Evolutionary conservation across 768 basidiomycete species (phyloP), one percentile per base, ranked within the genome.

Genomic region (Leccinum olivaceopallidum): DNA sequence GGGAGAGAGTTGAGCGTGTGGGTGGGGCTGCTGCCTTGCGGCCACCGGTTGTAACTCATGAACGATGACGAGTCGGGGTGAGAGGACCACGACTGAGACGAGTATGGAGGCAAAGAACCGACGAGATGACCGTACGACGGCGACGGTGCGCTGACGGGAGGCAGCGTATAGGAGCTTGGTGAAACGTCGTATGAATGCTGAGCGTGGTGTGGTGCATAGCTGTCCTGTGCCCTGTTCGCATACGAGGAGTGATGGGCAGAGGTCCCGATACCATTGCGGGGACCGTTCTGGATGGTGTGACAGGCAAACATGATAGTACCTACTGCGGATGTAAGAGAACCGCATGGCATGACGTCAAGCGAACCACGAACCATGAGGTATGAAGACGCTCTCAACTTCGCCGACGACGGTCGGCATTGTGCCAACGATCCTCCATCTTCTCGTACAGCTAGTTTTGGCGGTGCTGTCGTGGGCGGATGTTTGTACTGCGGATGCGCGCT

Each of bases 401-500:
- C 81, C 82, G 54, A 78, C 79, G 60, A 82, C 80, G 39, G 82
- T 81, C 69, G 81, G 78, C 81, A 89, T 83, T 66, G 77, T 77
- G 71, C 88, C 88, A 59, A 81, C 79, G 49, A 89, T 86, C 73
- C 88, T 88, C 80, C 88, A 94, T 69, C 92, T 81, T 73, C 91
- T 83, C 63, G 91, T 93, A 69, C 92, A 94, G 75, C 85, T 90
- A 54, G 92, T 94, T 78, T 90, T 92, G 53, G 91, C 92, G 71
- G 84, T 85, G 69, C 80, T 87, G 56, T 80, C 80, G 64, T 80
- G 79, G 50, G 80, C 73, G 62, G 75, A 71, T 20, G 77, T 77
- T 67, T 87, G 83, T 22, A 90, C 87, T 60, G 85, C 84, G 56
- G 84, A 84, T 18, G 87, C 89, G 54, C 91, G 81, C 73, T 81